Evolutionary conservation across 495 filamentous ascomycete genomes (phyloP), one percentile per base, ranked within the genome.

Genomic region (Chaetomium tenue): DNA sequence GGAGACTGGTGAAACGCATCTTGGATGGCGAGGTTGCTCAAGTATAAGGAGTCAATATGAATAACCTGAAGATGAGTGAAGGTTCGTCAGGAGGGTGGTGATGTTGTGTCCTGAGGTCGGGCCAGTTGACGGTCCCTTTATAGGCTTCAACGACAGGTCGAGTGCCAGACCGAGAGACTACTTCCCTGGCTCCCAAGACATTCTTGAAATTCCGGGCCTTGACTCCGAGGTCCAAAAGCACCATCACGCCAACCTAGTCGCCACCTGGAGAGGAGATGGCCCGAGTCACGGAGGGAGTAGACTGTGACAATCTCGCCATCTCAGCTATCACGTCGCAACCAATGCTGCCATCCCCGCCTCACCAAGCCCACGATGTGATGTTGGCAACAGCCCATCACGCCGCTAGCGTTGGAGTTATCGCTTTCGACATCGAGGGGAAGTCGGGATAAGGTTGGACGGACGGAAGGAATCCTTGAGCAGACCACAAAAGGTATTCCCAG

Each of bases 1-100:
- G 63, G 28, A 69, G 51, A 26, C 50, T 56, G 30, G 62, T 39
- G 58, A 70, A 66, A 62, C 60, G 67, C 71, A 73, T 73, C 2
- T 61, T 68, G 64, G 62, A 54, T 42, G 48, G 33, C 60, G 26
- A 48, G 28, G 13, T 47, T 48, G 40, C 40, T 26, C 28, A 60
- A 55, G 22, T 39, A 20, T 33, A 20, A 52, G 12, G 26, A 26
- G 44, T 47, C n/a, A 20, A 52, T 26, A 23, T 13, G 8, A 26
- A 26, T 52, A 8, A 13, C 16, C 25, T 12, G 25, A 13, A 52
- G 7, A 8, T 26, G 22, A 26, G 20, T 13, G 23, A 23, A 26
- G 6, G 48, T 52, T 52, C 6, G 23, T 26, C 23, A 52, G 40
- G 39, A 63, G 11, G 7, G 5, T 30, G 15, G 18, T 58, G 46